Evolutionary conservation across 805 yeast genomes (phyloP), one percentile per base, ranked within the genome.

Genomic region (Wickerhamomyces alni): DNA sequence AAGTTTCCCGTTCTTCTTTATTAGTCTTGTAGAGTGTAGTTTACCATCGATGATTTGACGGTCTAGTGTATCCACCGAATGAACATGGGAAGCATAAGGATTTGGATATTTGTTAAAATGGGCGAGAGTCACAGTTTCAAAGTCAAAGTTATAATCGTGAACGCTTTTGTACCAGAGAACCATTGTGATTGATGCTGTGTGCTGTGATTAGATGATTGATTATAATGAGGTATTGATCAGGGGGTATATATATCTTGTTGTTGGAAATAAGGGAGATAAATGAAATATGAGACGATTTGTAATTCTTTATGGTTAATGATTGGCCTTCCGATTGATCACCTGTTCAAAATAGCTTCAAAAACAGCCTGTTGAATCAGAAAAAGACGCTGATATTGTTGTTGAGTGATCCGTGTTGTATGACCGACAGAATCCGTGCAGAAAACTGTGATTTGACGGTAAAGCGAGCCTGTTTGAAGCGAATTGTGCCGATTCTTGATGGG

Each of bases 81-180:
- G 66, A 11, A 91, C 96, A 63, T 91, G 96, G 9, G 76, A 66
- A 15, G 96, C 81, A 57, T 72, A 88, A 2, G 98, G 98, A 58
- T 75, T 75, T 4, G 79, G 79, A 48, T 80, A 81, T 49, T 82
- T 66, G 62, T 79, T 80, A 62, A 86, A 80, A 57, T 82, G 81
- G 1, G 95, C 95, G 35, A 80, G 65, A 2, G 87, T 71, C 3
- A 85, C 87, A 0, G 91, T 82, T 36, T 70, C 69, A 52, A 88
- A 88, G 49, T 80, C 80, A 57, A 75, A 75, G 38, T 70, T 63
- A 56, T 70, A 84, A n/a, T 66, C 57, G 55, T 78, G 83, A n/a
- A 63, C 51, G 45, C 70, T 71, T 45, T 70, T 67, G 57, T 74
- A 75, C 62, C 77, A 72, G 30, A 80, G 72, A 31, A 83, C 91